A percentile compares a stretch with the other conserved stretches of the same genome.
These are phyloP conservation scores for Diplodia corticola DNA, from an alignment of 2,329 filamentous ascomycete species.

Conservation along the genomic window DNA sequence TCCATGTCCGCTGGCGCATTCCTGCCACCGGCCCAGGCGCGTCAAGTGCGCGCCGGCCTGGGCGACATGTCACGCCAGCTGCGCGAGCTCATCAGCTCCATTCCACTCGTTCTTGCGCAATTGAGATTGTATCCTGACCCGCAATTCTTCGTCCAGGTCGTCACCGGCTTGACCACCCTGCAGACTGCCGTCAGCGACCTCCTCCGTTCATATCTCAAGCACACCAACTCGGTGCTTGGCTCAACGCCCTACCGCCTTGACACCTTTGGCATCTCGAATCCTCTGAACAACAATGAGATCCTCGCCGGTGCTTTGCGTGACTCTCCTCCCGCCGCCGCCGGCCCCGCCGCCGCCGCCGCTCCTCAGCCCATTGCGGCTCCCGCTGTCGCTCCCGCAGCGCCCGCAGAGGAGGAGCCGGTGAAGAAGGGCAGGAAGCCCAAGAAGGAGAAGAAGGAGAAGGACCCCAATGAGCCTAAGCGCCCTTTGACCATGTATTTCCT, in stretches of 20 bases:
- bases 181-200: conserved; percentile 74
- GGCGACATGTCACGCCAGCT: conserved; percentile 22
- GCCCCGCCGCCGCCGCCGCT: conserved; percentile 27
- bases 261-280: conserved; percentile 34
- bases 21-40: conserved; percentile 13
- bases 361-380: conserved; percentile 28
- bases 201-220: conserved; percentile 80
- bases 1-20: neutral
- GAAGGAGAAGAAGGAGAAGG: conserved; percentile 73
- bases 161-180: conserved; percentile 75
- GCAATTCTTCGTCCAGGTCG: conserved; percentile 56
- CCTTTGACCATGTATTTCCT: conserved; percentile 94
- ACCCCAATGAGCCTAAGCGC: conserved; percentile 93
- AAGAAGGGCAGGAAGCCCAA: conserved; percentile 65
- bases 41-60: conserved; percentile 20
- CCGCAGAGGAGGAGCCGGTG: conserved; percentile 25
- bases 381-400: conserved; percentile 24
- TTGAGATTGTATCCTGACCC: conserved; percentile 16
- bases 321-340: conserved; percentile 33
- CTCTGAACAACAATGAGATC: conserved; percentile 41
- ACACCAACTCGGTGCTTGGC: conserved; percentile 76
- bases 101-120: conserved; percentile 14
- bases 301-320: conserved; percentile 36
- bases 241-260: conserved; percentile 24
- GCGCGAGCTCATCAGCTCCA: conserved; percentile 27